Evolutionary conservation across 257 asterid genomes (phyloP), one percentile per base, ranked within the genome.

Genomic region (Ehretia macrophylla): DNA sequence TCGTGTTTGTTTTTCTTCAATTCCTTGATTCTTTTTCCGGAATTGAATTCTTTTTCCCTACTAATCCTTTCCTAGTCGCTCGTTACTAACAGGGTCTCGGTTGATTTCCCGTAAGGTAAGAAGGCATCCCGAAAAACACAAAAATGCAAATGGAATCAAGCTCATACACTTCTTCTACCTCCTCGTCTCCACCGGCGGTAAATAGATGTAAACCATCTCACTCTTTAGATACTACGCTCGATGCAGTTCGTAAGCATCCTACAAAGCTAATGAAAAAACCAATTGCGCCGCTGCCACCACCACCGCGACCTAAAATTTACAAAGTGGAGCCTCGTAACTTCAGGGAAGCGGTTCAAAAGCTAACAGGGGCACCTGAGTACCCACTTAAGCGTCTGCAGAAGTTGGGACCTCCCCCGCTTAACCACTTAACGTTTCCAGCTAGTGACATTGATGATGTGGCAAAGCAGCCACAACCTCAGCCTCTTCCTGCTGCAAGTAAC

Each of bases 251-350:
- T 14, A 77, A 38, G 40, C 23, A 38, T 23, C 84, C 80, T 47
- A 12, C 32, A 62, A 71, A 66, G 32, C 46, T 65, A 11, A 70
- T 74, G 59, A 89, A 89, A 63, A 80, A 77, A 21, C 80, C 86
- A 9, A 79, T 89, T 0, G 88, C 97, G 0, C 97, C 97, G 1
- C 50, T 82, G 72, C 94, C 89, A 20, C 89, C 91, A 20, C 89
- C 91, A 9, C 73, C 77, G 11, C 88, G 72, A 17, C 94, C 95
- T 0, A 89, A 78, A 48, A 62, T 89, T 40, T 89, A 86, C 83
- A 68, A 67, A 69, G 91, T 86, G 27, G 80, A 82, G 6, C 77
- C 81, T 5, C 11, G 44, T 10, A 56, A 81, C 22, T 89, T 89
- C 64, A 82, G 69, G 75, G 85, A 86, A 12, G 89, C 79, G 0